These are phyloP conservation scores for Phalaenopsis aphrodite DNA, from an alignment of 106 monocot genomes.

Conservation along the genomic window DNA sequence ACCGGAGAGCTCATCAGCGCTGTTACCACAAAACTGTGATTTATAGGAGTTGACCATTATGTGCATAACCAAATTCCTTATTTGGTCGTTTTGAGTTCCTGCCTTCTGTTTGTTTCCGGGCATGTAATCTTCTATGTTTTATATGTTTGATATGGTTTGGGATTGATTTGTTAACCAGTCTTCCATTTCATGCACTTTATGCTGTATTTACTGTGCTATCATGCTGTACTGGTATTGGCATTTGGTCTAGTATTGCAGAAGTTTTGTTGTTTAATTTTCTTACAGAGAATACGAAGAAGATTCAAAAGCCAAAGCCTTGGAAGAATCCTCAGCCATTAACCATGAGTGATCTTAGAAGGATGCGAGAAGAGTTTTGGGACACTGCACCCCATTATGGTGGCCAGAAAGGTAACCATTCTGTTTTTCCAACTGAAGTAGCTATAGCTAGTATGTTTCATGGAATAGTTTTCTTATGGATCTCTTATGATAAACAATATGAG, in stretches of 20 bases:
- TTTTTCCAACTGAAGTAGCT: background rate
- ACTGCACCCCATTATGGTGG: slow-evolving; percentile 83
- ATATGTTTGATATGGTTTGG: background rate
- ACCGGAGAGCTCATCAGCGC: no score
- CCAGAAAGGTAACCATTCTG: slow-evolving; percentile 36
- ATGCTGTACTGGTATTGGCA: background rate
- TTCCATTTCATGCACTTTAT: background rate
- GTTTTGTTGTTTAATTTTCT: background rate
- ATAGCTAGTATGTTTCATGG: background rate
- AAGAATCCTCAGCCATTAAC: slow-evolving; percentile 56
- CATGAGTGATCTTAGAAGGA: slow-evolving; percentile 31
- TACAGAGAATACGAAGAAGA: slow-evolving; percentile 40
- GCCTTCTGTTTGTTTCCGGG: background rate
- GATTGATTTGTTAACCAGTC: background rate
- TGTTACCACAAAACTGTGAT: no score
- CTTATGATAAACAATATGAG: background rate
- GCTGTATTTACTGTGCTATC: background rate
- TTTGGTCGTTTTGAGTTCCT: background rate
- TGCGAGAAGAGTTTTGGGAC: slow-evolving; percentile 86
- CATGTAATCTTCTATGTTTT: background rate
- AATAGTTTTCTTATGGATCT: background rate
- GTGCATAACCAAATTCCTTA: no score
- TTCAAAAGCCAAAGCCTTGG: slow-evolving; percentile 65
- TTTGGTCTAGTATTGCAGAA: background rate
- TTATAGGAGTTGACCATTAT: no score